phyloP scores from a whole-genome alignment of 305 asterid species.

The Plantago rigida region DNA sequence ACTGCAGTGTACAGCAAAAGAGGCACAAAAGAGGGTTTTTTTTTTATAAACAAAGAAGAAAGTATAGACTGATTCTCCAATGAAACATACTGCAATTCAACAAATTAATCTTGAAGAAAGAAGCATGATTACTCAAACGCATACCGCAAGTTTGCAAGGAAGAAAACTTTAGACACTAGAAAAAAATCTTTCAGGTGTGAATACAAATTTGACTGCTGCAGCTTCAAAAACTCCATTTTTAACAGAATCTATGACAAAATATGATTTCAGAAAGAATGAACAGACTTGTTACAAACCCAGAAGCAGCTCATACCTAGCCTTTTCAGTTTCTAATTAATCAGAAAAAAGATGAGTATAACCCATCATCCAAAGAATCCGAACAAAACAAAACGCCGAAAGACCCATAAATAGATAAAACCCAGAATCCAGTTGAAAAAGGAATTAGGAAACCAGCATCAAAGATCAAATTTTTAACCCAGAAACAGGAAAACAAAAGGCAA shows the following conservation, averaged over 20 bases:
- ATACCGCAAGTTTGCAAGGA: no score
- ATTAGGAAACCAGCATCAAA: constrained; percentile 9
- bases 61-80: constrained; percentile 6
- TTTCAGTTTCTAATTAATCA: no score
- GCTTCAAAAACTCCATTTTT: no score
- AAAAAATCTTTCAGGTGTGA: no score
- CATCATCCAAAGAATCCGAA: background rate
- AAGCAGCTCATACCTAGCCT: no score
- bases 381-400: background rate
- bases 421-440: constrained; percentile 9
- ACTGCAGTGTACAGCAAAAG: constrained; percentile 23
- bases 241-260: no score
- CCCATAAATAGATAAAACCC: constrained; percentile 29
- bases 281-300: no score
- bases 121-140: background rate
- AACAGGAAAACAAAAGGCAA: background rate
- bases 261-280: no score
- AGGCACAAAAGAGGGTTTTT: background rate
- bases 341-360: no score
- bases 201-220: no score
- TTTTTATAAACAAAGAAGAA: background rate
- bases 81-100: constrained; percentile 7
- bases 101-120: constrained; percentile 6
- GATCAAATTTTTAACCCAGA: constrained; percentile 22
- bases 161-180: no score